Evolutionary conservation across 139 green algal genomes (phyloP).

Genomic region (Deuterostichococcus epilithicus): DNA sequence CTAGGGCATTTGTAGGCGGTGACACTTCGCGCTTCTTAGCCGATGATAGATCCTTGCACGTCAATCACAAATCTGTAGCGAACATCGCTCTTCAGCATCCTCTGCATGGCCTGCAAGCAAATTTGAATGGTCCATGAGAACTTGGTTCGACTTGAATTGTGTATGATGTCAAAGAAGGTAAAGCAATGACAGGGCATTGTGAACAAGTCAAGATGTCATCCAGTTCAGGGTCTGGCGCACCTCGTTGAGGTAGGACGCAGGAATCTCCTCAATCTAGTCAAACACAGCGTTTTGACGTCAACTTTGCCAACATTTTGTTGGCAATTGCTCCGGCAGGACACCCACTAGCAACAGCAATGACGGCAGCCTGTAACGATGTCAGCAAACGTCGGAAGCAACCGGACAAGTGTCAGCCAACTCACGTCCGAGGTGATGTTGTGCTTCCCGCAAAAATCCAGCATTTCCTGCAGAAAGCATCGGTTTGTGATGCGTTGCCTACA

Average conservation of each 20-base stretch:
- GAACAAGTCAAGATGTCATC: too few species aligned
- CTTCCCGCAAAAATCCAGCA: constrained; percentile 73
- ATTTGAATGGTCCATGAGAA: too few species aligned
- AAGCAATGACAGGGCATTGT: too few species aligned
- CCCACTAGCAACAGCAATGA: not conserved
- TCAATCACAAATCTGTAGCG: constrained; percentile 68
- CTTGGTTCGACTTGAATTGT: too few species aligned
- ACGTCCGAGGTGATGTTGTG: constrained; percentile 51
- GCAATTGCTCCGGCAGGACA: too few species aligned
- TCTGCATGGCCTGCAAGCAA: constrained; percentile 67
- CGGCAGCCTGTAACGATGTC: not conserved
- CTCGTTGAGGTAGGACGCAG: constrained; percentile 53
- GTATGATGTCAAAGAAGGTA: too few species aligned
- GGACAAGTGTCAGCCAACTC: not conserved
- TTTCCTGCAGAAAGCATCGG: constrained; percentile 33
- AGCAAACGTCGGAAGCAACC: not conserved
- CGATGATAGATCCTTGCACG: constrained; percentile 36
- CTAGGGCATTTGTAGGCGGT: too few species aligned
- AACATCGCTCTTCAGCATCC: constrained; percentile 58
- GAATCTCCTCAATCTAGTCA: constrained; percentile 36
- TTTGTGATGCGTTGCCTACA: not conserved
- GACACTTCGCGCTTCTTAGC: not conserved
- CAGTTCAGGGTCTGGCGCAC: too few species aligned
- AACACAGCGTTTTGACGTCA: too few species aligned
- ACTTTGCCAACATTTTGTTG: too few species aligned